A percentile compares a stretch with the other conserved stretches of the same genome.
Conservation (phyloP, 2,329 filamentous ascomycete species). For the Curvularia lunata region DNA sequence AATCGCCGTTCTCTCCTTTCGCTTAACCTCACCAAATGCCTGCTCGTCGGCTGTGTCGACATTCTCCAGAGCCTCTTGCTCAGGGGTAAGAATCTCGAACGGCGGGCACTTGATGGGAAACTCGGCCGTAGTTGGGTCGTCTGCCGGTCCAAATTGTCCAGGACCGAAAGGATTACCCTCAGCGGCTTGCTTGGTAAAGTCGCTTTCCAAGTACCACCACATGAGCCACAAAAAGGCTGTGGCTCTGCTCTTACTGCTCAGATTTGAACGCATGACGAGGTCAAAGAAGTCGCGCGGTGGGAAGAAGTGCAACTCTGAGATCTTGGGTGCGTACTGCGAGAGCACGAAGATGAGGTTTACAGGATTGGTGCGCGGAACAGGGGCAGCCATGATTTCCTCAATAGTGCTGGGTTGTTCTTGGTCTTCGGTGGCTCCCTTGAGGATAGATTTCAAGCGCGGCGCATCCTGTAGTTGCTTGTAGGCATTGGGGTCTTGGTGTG, state of each 20-base stretch:
- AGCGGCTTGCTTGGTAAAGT: constrained; percentile 87
- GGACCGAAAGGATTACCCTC: constrained; percentile 87
- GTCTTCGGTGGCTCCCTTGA: constrained; percentile 97
- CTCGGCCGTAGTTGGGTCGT: constrained; percentile 49
- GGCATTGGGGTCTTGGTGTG: constrained; percentile 90
- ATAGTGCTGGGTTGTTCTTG: constrained; percentile 80
- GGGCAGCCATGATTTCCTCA: constrained; percentile 75
- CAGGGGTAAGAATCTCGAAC: constrained; percentile 68
- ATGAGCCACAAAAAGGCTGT: constrained; percentile 95
- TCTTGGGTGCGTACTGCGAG: constrained; percentile 84
- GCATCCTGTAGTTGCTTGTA: constrained; percentile 99
- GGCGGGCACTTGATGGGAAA: constrained; percentile 66
- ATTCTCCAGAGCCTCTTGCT: constrained; percentile 73
- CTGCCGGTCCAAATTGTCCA: constrained; percentile 49
- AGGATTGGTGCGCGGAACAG: constrained; percentile 85
- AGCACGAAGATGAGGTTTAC: constrained; percentile 97
- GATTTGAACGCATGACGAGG: constrained; percentile 86
- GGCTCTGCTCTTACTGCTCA: constrained; percentile 82
- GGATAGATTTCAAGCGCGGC: constrained; percentile 91
- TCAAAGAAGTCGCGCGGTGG: constrained; percentile 91
- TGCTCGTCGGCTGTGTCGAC: constrained; percentile 74
- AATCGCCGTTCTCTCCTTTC: constrained; percentile 74
- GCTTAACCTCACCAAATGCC: constrained; percentile 74
- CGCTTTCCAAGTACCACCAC: constrained; percentile 98
- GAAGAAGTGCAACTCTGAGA: constrained; percentile 92